A percentile compares a stretch with the other conserved stretches of the same genome.
phyloP scores from a whole-genome alignment of 192 early-diverging fungal species.

The Coemansia javaensis region DNA sequence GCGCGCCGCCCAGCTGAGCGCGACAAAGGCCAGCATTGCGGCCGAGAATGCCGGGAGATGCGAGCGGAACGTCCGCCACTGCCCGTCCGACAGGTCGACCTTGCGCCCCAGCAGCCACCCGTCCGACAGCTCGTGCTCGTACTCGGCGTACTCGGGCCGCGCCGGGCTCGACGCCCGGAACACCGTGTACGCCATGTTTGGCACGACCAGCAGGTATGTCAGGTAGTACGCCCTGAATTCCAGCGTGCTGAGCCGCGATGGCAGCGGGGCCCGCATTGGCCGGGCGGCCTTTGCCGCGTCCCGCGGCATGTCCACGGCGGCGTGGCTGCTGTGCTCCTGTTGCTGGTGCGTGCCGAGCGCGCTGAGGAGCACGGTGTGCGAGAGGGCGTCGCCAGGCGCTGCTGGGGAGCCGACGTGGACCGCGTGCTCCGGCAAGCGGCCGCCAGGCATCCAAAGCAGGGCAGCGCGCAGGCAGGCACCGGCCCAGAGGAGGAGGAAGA shows the following conservation, averaged over 20 bases:
- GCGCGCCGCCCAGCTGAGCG: slow-evolving; percentile 18
- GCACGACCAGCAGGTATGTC: slow-evolving; percentile 52
- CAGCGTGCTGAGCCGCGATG: slow-evolving; percentile 56
- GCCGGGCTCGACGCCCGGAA: slow-evolving; percentile 45
- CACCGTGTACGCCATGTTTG: slow-evolving; percentile 63
- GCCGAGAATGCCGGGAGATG: slow-evolving; percentile 47
- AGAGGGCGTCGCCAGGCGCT: too few relatives aligned
- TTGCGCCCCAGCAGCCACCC: slow-evolving; percentile 72
- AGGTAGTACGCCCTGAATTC: slow-evolving; percentile 79
- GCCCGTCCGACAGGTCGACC: slow-evolving; percentile 52
- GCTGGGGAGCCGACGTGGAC: too few relatives aligned
- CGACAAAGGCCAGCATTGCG: slow-evolving; percentile 29
- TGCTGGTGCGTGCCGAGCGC: too few relatives aligned
- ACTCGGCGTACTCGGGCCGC: slow-evolving; percentile 36
- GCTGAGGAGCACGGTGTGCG: too few relatives aligned
- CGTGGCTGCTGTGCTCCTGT: neutral
- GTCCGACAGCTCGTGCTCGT: slow-evolving; percentile 40
- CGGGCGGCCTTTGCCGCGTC: neutral
- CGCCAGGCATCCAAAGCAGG: too few relatives aligned
- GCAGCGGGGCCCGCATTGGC: slow-evolving; percentile 68
- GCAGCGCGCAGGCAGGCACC: too few relatives aligned
- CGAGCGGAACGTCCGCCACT: slow-evolving; percentile 49
- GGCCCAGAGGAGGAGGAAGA: too few relatives aligned
- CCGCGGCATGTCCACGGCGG: slow-evolving; percentile 2
- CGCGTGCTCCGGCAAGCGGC: too few relatives aligned